Conservation (phyloP, 169 alveolate species). For the Eimeria acervulina region DNA sequence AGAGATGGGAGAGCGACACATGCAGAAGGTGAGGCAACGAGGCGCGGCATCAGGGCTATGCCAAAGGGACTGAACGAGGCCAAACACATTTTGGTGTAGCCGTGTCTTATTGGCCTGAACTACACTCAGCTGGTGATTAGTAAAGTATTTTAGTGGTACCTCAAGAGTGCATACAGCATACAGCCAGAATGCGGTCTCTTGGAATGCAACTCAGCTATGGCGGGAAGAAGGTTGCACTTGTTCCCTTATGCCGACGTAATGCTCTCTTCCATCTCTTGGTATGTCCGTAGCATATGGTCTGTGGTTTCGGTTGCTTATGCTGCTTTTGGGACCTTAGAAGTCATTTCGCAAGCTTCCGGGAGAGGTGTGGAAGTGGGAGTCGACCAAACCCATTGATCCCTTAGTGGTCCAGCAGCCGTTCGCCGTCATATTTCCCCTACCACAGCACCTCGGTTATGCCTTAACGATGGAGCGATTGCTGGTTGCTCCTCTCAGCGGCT, state of each 20-base stretch:
- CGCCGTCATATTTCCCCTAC: constrained; percentile 67
- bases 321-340: not conserved
- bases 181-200: not conserved
- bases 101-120: not conserved
- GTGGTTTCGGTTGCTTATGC: not conserved
- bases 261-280: not conserved
- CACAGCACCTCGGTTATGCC: constrained; percentile 76
- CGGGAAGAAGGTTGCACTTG: not conserved
- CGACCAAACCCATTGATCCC: not conserved
- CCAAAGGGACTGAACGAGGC: not conserved
- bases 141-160: not conserved
- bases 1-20: constrained; percentile 47
- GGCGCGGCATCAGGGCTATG: not conserved
- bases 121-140: not conserved
- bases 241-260: not conserved
- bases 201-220: not conserved
- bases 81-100: not conserved
- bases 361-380: constrained; percentile 60
- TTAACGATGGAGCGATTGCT: constrained; percentile 65
- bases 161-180: not conserved
- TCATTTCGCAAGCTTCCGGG: constrained; percentile 36
- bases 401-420: constrained; percentile 35
- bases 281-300: not conserved
- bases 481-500: constrained; percentile 68
- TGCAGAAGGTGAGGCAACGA: constrained; percentile 21